Base-by-base conservation (phyloP, 202 grass and related monocot species). In the Panicum hallii region DNA sequence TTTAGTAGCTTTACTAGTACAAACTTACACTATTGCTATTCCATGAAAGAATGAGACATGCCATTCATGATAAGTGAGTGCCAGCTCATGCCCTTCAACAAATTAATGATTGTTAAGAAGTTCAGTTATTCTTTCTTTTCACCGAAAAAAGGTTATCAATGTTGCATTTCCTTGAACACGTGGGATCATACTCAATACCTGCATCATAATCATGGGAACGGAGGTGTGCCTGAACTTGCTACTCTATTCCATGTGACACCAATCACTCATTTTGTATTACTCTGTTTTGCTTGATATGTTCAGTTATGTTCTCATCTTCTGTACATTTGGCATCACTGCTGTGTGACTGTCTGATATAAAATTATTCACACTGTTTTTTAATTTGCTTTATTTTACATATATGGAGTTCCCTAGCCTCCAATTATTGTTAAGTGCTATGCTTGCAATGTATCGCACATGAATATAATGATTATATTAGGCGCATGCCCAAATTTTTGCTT, bases 51-150 rank as follows among this genome's bases (percentile, higher is more conserved):
- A 52, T 42, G 32, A 72, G 6, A 16, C 30, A 72, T 40, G 19
- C 47, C 43, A 15, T 30, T 61, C 15, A 52, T 16, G 46, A 32
- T 32, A 32, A 32, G 32, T 32, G 32, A 32, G 32, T 32, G 32
- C 32, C 26, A 70, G 36, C 20, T 63, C 19, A 42, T 72, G 30
- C 10, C 8, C n/a, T 38, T 79, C 20, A 62, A 79, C 30, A 62
- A 70, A 34, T 78, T 61, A 72, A 11, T 61, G 57, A 61, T 61
- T 61, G 57, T 62, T 42, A 63, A 67, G 34, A 54, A 84, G 43
- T 6, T 64, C 22, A 23, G 8, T 70, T 20, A 15, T 41, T 70
- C 8, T 15, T 41, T 70, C 8, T 15, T 65, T 70, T 54, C 22
- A 11, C 36, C 4, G n/a, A 7, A 23, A 61, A 28, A 61, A 61